These are phyloP conservation scores for Melanomma pulvis-pyrius DNA, from an alignment of 495 filamentous ascomycete genomes.

Conservation along the genomic window DNA sequence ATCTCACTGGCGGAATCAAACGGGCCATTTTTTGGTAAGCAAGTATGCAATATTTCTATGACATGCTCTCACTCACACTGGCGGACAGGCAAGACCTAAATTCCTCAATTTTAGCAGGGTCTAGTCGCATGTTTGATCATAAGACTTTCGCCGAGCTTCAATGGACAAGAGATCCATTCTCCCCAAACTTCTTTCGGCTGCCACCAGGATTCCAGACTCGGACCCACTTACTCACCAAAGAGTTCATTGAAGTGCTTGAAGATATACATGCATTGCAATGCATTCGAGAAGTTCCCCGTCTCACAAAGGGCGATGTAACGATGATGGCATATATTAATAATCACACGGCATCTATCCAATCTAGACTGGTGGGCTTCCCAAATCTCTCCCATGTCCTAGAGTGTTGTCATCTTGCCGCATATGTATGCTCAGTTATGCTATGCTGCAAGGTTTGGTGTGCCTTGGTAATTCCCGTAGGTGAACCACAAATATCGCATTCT, in stretches of 20 bases:
- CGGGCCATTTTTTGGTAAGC: slow-evolving; percentile 50
- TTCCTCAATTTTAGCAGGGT: slow-evolving; percentile 45
- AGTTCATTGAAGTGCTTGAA: slow-evolving; percentile 45
- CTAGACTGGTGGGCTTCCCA: slow-evolving; percentile 39
- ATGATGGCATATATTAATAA: slow-evolving; percentile 48
- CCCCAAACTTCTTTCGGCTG: slow-evolving; percentile 33
- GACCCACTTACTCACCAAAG: slow-evolving; percentile 33
- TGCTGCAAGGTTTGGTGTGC: slow-evolving; percentile 47
- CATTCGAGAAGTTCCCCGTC: slow-evolving; percentile 41
- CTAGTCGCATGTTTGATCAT: slow-evolving; percentile 44
- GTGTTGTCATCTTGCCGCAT: slow-evolving; percentile 48
- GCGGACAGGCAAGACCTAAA: slow-evolving; percentile 47
- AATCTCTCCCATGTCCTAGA: slow-evolving; percentile 35
- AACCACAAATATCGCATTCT: not conserved
- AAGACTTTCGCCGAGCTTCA: slow-evolving; percentile 47
- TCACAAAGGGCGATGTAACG: slow-evolving; percentile 37
- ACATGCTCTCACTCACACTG: not conserved
- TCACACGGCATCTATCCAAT: slow-evolving; percentile 48
- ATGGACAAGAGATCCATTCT: slow-evolving; percentile 45
- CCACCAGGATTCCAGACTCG: slow-evolving; percentile 42
- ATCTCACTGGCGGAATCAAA: slow-evolving; percentile 47
- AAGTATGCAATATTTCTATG: not conserved
- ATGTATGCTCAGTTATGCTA: slow-evolving; percentile 47
- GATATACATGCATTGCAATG: slow-evolving; percentile 48
- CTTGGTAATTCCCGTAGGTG: slow-evolving; percentile 45